These are phyloP conservation scores for Fusarium austroafricanum DNA, from an alignment of 2,329 filamentous ascomycete genomes.

Conservation along the genomic window DNA sequence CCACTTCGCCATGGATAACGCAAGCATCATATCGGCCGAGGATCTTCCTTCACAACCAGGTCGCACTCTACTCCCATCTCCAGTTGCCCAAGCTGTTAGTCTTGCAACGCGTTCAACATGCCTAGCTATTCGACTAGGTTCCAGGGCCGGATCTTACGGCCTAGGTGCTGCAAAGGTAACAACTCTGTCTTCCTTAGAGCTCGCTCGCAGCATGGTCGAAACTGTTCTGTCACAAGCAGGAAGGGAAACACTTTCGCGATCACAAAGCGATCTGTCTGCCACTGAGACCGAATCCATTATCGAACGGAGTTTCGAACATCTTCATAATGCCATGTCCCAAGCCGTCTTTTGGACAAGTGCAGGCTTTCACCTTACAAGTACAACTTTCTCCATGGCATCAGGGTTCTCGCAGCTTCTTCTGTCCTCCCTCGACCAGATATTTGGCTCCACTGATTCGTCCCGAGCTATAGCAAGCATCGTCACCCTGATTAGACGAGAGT, in stretches of 20 bases:
- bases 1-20: conserved; percentile 37
- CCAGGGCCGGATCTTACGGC: conserved; percentile 63
- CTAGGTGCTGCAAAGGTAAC: conserved; percentile 66
- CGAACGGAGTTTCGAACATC: conserved; percentile 65
- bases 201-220: conserved; percentile 66
- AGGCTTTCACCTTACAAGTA: conserved; percentile 68
- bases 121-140: conserved; percentile 65
- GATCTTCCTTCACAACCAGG: conserved; percentile 41
- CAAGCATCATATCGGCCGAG: conserved; percentile 27
- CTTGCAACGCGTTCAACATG: conserved; percentile 70
- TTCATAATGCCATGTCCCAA: conserved; percentile 68
- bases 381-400: conserved; percentile 65
- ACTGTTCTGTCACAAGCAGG: conserved; percentile 65
- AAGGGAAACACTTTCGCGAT: conserved; percentile 59
- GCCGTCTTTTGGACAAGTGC: conserved; percentile 71
- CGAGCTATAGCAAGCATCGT: conserved; percentile 75
- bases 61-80: conserved; percentile 66
- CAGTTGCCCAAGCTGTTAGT: conserved; percentile 69
- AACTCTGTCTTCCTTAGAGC: conserved; percentile 67
- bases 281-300: conserved; percentile 67
- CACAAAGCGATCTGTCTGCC: conserved; percentile 60
- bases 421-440: conserved; percentile 70
- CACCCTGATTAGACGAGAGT: conserved; percentile 71
- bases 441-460: conserved; percentile 77
- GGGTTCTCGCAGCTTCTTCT: conserved; percentile 69